Conservation (phyloP, 306 rosid species). For the Sicyos edulis region DNA sequence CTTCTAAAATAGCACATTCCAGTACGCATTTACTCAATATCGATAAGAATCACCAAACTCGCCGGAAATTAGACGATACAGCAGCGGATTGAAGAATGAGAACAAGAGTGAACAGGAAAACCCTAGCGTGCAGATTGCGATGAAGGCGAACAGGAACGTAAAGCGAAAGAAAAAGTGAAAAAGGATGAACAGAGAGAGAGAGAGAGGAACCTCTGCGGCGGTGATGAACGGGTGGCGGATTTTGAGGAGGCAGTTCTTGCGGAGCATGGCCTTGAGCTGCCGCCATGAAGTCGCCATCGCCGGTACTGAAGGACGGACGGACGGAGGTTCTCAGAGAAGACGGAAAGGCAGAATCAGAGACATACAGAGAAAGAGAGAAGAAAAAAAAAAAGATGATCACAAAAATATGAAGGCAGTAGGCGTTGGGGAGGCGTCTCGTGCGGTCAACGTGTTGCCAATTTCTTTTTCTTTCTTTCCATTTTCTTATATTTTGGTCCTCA, state of each 20-base stretch:
- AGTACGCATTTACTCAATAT: neutral
- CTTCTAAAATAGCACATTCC: neutral
- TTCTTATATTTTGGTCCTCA: no score
- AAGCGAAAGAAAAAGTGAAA: neutral
- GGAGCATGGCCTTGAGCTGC: constrained; percentile 83
- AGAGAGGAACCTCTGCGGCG: constrained; percentile 60
- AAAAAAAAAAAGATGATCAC: neutral
- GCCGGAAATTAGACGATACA: neutral
- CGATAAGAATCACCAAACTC: neutral
- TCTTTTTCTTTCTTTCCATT: neutral
- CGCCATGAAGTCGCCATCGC: constrained; percentile 63
- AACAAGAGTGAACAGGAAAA: neutral
- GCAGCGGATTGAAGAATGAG: neutral
- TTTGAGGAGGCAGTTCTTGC: constrained; percentile 95
- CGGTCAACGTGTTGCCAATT: neutral
- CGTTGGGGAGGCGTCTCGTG: neutral
- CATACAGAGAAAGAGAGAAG: neutral
- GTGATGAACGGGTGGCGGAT: constrained; percentile 82
- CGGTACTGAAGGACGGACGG: constrained; percentile 28
- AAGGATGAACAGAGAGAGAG: neutral
- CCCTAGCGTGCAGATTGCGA: neutral
- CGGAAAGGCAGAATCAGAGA: neutral
- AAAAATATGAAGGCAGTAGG: constrained; percentile 13
- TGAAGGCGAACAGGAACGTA: neutral
- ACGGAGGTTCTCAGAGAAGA: constrained; percentile 16